Conservation (phyloP, 192 early-diverging fungal genomes). For the Oehlia diaphana region DNA sequence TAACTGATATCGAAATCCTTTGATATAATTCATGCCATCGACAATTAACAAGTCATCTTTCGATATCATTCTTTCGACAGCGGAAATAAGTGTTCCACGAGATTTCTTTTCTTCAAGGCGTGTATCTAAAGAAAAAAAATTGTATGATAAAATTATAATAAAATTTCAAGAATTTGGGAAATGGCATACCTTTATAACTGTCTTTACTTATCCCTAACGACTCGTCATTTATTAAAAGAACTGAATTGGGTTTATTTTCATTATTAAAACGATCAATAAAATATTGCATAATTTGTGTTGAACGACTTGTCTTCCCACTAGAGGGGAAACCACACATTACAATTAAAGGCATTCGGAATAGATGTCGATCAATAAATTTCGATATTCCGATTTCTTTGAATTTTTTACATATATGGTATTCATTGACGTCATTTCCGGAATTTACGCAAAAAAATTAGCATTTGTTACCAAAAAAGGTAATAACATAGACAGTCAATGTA, state of each 20-base stretch:
- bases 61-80: slow-evolving; percentile 82
- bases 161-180: not conserved
- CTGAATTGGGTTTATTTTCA: slow-evolving; percentile 40
- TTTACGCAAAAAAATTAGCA: too few relatives aligned
- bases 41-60: slow-evolving; percentile 88
- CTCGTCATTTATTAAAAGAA: slow-evolving; percentile 83
- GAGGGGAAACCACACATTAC: slow-evolving; percentile 86
- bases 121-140: slow-evolving; percentile 27
- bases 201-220: slow-evolving; percentile 56
- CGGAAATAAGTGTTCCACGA: slow-evolving; percentile 82
- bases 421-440: too few relatives aligned
- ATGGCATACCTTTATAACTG: slow-evolving; percentile 61
- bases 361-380: too few relatives aligned
- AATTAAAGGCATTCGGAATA: slow-evolving; percentile 81
- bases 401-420: too few relatives aligned
- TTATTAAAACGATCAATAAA: slow-evolving; percentile 48
- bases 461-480: too few relatives aligned
- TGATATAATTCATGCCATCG: slow-evolving; percentile 98
- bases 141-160: not conserved
- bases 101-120: slow-evolving; percentile 84
- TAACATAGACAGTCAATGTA: too few relatives aligned
- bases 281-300: slow-evolving; percentile 64
- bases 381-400: too few relatives aligned
- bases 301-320: slow-evolving; percentile 87
- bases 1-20: slow-evolving; percentile 97